Evolutionary conservation across 2,329 filamentous ascomycete genomes (phyloP), one percentile per base, ranked within the genome.

Genomic region (Paraconiothyrium sp.): DNA sequence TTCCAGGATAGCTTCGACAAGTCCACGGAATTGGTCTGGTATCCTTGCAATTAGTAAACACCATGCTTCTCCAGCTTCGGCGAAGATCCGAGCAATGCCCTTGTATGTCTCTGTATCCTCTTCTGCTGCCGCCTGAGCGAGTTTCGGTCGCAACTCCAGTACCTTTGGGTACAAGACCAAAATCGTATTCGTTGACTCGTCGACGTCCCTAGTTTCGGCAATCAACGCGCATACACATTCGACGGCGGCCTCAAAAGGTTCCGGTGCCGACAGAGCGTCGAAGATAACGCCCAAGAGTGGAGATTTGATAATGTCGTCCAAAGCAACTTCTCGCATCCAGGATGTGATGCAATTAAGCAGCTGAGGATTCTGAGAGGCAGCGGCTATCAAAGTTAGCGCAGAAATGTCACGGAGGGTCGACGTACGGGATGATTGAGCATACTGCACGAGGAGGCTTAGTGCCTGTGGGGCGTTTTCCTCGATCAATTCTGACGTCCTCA

Each of bases 281-380:
- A 97, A 88, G 54, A 97, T 88, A 56, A 94, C 85, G 67, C 92
- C 88, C 69, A 99, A 84, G 14, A 99, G 84, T 7, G 94, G 91
- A 1, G 94, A 97, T 70, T 90, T 90, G 68, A 97, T 90, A 66
- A 99, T 89, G 64, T 92, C 90, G 66, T 85, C 86, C 51, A 97
- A 87, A 0, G 94, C 92, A 7, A 99, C 92, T 80, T 99, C 95
- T 70, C 93, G 89, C 68, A 98, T 86, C 95, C 95, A 99, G 3
- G 95, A 97, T 35, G 93, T 96, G 70, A 98, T 93, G 77, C 95
- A 98, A 72, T 97, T 93, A 77, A 98, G 89, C 51, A 99, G 86
- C 73, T 94, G 91, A 2, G 94, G 94, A 74, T 97, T 97, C 65
- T 90, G 90, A 9, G 93, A 87, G 27, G 94, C 93, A 51, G 88